Conservation (phyloP, 169 alveolate species). For the Theileria orientalis region DNA sequence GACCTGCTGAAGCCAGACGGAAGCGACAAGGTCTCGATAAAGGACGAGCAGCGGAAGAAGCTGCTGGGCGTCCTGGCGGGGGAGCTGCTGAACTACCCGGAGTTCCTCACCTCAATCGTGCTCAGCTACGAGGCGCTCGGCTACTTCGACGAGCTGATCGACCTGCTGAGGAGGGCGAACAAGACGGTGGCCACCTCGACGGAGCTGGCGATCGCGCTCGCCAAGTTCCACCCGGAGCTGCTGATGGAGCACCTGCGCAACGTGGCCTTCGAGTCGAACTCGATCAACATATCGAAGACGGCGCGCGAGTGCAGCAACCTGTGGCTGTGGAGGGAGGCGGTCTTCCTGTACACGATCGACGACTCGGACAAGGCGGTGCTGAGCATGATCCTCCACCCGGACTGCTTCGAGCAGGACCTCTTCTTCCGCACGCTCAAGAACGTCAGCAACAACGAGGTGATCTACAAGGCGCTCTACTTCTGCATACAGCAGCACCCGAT, state of each 20-base stretch:
- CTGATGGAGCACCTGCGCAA: conserved; percentile 91
- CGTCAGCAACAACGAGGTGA: conserved; percentile 93
- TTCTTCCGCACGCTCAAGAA: conserved; percentile 68
- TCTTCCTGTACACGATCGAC: conserved; percentile 91
- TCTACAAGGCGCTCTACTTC: conserved; percentile 96
- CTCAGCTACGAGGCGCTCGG: conserved; percentile 62
- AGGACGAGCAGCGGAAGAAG: conserved; percentile 84
- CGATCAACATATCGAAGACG: conserved; percentile 91
- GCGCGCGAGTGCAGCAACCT: conserved; percentile 88
- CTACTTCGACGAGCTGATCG: conserved; percentile 54
- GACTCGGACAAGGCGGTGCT: conserved; percentile 95
- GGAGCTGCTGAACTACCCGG: conserved; percentile 97
- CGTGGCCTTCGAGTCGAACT: conserved; percentile 16
- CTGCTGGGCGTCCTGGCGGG: conserved; percentile 93
- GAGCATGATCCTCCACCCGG: conserved; percentile 96
- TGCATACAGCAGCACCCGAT: conserved; percentile 98
- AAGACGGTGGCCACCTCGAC: conserved; percentile 88
- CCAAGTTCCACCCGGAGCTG: conserved; percentile 96
- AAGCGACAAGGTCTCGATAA: not conserved
- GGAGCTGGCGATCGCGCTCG: conserved; percentile 97
- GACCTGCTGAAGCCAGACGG: not conserved
- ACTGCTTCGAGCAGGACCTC: conserved; percentile 91
- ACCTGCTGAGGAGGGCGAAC: conserved; percentile 56
- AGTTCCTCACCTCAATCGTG: conserved; percentile 91
- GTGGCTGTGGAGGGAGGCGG: conserved; percentile 85